These are phyloP conservation scores for Lentinula lateritia DNA, from an alignment of 768 basidiomycete species.

Conservation along the genomic window DNA sequence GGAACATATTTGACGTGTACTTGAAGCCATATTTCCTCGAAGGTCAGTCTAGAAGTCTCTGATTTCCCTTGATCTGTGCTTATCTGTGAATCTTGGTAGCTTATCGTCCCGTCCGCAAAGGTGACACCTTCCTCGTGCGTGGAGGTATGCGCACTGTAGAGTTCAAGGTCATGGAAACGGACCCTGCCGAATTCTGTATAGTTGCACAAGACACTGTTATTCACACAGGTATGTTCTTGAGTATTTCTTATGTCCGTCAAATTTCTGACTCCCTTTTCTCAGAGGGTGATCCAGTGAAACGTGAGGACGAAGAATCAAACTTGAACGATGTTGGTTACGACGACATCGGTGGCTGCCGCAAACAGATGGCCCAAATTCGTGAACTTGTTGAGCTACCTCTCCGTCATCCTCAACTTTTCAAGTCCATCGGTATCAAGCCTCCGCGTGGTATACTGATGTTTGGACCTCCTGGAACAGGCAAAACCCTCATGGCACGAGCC, in stretches of 20 bases:
- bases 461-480: constrained; percentile 98
- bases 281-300: constrained; percentile 99
- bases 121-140: constrained; percentile 98
- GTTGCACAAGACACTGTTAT: constrained; percentile 99
- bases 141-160: constrained; percentile 98
- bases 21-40: constrained; percentile 99
- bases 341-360: constrained; percentile 98
- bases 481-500: constrained; percentile 98
- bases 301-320: constrained; percentile 97
- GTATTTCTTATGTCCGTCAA: neutral
- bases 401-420: constrained; percentile 98
- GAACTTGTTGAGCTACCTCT: constrained; percentile 97
- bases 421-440: constrained; percentile 99
- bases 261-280: constrained; percentile 11
- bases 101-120: constrained; percentile 95
- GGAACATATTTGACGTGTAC: constrained; percentile 98
- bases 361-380: constrained; percentile 99
- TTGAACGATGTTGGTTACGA: constrained; percentile 97
- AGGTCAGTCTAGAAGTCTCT: constrained; percentile 36
- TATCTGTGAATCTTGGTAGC: constrained; percentile 30
- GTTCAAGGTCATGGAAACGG: constrained; percentile 98
- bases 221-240: constrained; percentile 60
- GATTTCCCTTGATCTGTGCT: neutral
- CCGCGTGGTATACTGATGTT: constrained; percentile 98
- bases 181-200: constrained; percentile 97